Evolutionary conservation across 208 protist species (phyloP).

Genomic region (Cochliopodium minus): DNA sequence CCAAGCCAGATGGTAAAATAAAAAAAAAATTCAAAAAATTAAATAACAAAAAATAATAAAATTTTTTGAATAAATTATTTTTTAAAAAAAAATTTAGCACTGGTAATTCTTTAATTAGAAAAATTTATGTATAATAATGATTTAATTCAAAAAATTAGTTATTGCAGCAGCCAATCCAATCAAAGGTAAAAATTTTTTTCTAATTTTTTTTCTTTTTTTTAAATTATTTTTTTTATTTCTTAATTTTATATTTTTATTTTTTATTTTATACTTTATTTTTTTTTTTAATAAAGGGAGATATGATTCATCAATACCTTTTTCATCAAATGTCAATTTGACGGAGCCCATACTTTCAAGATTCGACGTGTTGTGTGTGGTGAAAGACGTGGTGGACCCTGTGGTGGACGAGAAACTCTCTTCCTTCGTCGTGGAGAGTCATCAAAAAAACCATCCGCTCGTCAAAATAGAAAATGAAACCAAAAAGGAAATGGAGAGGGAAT

Average conservation of each 20-base stretch:
- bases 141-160: too few relatives aligned
- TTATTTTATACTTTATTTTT: too few relatives aligned
- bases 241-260: too few relatives aligned
- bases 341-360: slow-evolving; percentile 98
- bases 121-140: slow-evolving; percentile 40
- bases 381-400: slow-evolving; percentile 82
- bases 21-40: too few relatives aligned
- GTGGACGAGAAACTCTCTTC: slow-evolving; percentile 71
- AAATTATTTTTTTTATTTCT: too few relatives aligned
- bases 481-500: too few relatives aligned
- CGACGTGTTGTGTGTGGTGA: slow-evolving; percentile 65
- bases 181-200: too few relatives aligned
- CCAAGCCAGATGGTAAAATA: slow-evolving; percentile 65
- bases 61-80: slow-evolving; percentile 11
- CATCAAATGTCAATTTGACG: slow-evolving; percentile 90
- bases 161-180: slow-evolving; percentile 97
- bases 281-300: slow-evolving; percentile 88
- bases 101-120: too few relatives aligned
- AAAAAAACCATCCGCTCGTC: slow-evolving; percentile 29
- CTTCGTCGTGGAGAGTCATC: slow-evolving; percentile 87
- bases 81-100: slow-evolving; percentile 3
- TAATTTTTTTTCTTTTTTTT: too few relatives aligned
- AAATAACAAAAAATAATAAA: slow-evolving; percentile 12
- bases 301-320: slow-evolving; percentile 75
- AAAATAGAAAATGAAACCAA: not conserved